Evolutionary conservation across 176 grass and related monocot genomes (phyloP).

Genomic region (Oryza rufipogon): DNA sequence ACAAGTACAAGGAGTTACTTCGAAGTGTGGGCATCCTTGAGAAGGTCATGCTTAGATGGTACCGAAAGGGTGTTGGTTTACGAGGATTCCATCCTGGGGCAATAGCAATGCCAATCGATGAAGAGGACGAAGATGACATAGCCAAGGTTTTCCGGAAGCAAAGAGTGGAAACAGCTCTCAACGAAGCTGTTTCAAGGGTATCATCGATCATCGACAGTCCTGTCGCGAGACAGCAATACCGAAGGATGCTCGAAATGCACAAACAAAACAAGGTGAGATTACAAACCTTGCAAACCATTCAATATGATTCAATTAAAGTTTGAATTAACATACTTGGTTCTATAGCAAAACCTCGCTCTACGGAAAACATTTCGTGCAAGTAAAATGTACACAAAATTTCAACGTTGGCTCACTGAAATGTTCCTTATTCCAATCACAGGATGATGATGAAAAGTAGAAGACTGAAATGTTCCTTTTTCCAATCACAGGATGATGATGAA

Average conservation of each 20-base stretch:
- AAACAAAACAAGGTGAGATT: constrained; percentile 58
- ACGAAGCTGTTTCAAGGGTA: constrained; percentile 77
- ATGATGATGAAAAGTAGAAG: constrained; percentile 27
- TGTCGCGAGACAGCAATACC: constrained; percentile 70
- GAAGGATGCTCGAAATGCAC: constrained; percentile 72
- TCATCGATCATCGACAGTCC: constrained; percentile 46
- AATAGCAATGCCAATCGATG: constrained; percentile 57
- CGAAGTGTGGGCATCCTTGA: constrained; percentile 69
- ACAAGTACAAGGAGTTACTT: constrained; percentile 60
- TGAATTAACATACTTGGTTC: neutral
- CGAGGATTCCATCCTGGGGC: constrained; percentile 52
- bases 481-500: constrained; percentile 23
- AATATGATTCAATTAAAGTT: neutral
- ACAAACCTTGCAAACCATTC: neutral
- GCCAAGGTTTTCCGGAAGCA: constrained; percentile 67
- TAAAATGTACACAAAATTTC: constrained; percentile 1
- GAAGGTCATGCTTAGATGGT: constrained; percentile 79
- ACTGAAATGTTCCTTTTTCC: neutral
- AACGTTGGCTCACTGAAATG: neutral
- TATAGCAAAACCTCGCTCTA: neutral
- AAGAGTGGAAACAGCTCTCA: constrained; percentile 73
- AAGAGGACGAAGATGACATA: constrained; percentile 66
- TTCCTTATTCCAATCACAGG: neutral
- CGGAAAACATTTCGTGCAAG: neutral
- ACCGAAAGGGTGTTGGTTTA: constrained; percentile 66